These are phyloP conservation scores for Sclerotinia trifoliorum DNA, from an alignment of 2,329 filamentous ascomycete genomes.

Conservation along the genomic window DNA sequence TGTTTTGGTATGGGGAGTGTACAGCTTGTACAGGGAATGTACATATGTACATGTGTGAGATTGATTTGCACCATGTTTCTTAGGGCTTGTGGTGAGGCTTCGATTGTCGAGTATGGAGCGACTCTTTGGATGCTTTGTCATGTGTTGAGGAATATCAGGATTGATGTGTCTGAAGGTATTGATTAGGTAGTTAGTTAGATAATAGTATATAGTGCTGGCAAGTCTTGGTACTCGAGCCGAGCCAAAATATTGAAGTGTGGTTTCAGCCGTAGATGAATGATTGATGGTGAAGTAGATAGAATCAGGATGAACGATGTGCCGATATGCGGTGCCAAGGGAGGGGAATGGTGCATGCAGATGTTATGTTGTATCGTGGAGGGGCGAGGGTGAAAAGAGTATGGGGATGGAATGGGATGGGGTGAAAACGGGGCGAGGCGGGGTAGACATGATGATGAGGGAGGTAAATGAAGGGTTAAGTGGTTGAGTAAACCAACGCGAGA, in stretches of 20 bases:
- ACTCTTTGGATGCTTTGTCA: neutral
- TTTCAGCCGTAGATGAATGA: neutral
- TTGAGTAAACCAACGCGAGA: neutral
- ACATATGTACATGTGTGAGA: neutral
- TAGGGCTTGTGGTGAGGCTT: neutral
- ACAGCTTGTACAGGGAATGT: neutral
- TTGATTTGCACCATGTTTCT: neutral
- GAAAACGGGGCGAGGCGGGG: neutral
- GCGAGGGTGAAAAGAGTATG: neutral
- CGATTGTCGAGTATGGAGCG: neutral
- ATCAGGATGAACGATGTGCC: neutral
- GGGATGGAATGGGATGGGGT: neutral
- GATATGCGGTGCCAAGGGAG: conserved; percentile 7
- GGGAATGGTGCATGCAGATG: conserved; percentile 4
- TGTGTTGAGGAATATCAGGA: neutral
- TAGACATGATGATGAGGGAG: neutral
- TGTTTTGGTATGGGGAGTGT: neutral
- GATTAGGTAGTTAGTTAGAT: neutral
- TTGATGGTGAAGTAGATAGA: neutral
- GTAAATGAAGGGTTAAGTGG: neutral
- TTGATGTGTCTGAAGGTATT: neutral
- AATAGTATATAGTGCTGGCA: neutral
- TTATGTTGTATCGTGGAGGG: conserved; percentile 1
- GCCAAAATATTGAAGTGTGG: neutral
- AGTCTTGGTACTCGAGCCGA: conserved; percentile 8